phyloP scores from a whole-genome alignment of 371 early-diverging fungal species.

The Apophysomyces elegans region DNA sequence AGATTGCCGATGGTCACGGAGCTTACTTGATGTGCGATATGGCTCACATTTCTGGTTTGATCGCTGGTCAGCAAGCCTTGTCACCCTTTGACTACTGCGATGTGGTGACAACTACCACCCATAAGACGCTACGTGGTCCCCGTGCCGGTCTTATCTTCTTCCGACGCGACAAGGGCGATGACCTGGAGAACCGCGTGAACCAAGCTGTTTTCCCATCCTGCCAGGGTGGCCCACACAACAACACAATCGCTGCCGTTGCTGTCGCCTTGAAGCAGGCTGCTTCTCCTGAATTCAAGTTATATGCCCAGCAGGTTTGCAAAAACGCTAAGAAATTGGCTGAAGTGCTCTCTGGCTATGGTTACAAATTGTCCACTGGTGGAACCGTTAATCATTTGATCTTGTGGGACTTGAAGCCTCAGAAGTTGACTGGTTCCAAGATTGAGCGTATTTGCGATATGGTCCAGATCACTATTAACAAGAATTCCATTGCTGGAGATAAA shows the following conservation, averaged over 20 bases:
- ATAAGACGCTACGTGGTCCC: slow-evolving; percentile 99
- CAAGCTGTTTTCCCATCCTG: slow-evolving; percentile 98
- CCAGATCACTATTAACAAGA: slow-evolving; percentile 93
- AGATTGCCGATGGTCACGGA: slow-evolving; percentile 90
- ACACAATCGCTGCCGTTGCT: slow-evolving; percentile 98
- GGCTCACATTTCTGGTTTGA: slow-evolving; percentile 96
- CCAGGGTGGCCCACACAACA: slow-evolving; percentile 99
- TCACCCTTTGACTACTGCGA: slow-evolving; percentile 98
- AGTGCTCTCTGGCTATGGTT: slow-evolving; percentile 76
- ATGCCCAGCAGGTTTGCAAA: slow-evolving; percentile 90
- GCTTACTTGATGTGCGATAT: slow-evolving; percentile 98
- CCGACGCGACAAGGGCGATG: slow-evolving; percentile 85
- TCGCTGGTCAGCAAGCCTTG: slow-evolving; percentile 88
- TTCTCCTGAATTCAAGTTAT: slow-evolving; percentile 92
- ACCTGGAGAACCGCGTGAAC: slow-evolving; percentile 94
- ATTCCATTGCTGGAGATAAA: slow-evolving; percentile 90
- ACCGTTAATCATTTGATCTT: slow-evolving; percentile 96
- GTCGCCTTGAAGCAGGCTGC: slow-evolving; percentile 97
- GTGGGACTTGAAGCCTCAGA: slow-evolving; percentile 87
- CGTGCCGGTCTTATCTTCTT: slow-evolving; percentile 99
- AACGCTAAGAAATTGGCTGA: slow-evolving; percentile 89
- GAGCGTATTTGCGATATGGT: slow-evolving; percentile 97
- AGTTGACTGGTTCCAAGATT: slow-evolving; percentile 86
- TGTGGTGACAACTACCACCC: slow-evolving; percentile 99
- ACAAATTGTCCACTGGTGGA: slow-evolving; percentile 90